phyloP scores from a whole-genome alignment of 164 flowering plant species.

The Piper longum region DNA sequence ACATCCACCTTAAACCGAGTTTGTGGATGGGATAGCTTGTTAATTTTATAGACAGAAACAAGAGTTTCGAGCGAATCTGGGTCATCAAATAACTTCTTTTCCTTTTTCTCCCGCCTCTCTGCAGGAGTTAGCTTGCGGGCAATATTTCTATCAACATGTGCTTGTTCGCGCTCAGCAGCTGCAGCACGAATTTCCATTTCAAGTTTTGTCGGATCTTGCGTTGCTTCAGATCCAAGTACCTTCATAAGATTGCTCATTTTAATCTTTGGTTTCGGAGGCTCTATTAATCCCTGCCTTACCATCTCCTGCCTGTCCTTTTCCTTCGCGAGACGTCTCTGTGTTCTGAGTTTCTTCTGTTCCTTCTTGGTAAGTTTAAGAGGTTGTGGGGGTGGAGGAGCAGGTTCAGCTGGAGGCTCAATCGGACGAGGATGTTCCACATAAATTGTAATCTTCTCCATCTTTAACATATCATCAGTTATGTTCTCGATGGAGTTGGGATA shows the following conservation, averaged over 20 bases:
- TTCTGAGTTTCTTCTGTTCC: conserved; percentile 94
- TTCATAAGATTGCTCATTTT: conserved; percentile 98
- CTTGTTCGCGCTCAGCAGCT: conserved; percentile 98
- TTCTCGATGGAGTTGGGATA: conserved; percentile 35
- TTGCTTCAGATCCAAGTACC: conserved; percentile 95
- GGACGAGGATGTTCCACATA: conserved; percentile 94
- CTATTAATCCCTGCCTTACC: conserved; percentile 89
- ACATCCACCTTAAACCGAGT: conserved; percentile 86
- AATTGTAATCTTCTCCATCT: conserved; percentile 64
- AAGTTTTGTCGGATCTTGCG: conserved; percentile 91
- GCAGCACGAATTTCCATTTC: conserved; percentile 92
- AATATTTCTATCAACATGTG: conserved; percentile 86
- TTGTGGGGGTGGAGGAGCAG: conserved; percentile 95
- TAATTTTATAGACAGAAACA: conserved; percentile 78
- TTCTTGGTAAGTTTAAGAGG: conserved; percentile 86
- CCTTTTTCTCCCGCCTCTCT: conserved; percentile 95
- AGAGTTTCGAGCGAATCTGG: conserved; percentile 54
- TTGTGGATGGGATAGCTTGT: conserved; percentile 68
- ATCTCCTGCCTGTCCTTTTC: conserved; percentile 95
- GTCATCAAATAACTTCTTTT: conserved; percentile 88
- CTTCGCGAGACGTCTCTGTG: conserved; percentile 75
- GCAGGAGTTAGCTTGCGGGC: conserved; percentile 97
- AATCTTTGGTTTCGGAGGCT: conserved; percentile 89
- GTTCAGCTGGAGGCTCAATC: conserved; percentile 93
- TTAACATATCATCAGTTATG: conserved; percentile 29